A percentile compares a stretch with the other conserved stretches of the same genome.
Conservation (phyloP, 2,329 filamentous ascomycete species). For the Phialophora verrucosa region DNA sequence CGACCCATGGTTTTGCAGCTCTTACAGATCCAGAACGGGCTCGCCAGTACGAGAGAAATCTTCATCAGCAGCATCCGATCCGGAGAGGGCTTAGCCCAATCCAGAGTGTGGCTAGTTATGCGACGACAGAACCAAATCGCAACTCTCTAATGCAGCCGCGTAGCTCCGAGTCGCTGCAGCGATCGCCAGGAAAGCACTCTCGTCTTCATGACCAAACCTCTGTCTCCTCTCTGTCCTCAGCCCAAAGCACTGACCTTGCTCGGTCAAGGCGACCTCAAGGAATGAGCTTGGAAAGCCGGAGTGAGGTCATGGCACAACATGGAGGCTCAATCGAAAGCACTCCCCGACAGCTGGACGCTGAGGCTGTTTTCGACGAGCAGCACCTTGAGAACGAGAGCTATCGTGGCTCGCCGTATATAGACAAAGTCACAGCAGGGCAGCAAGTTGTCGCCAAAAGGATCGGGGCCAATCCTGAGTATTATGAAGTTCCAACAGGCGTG, state of each 20-base stretch:
- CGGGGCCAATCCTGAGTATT: conserved; percentile 75
- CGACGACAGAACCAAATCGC: conserved; percentile 67
- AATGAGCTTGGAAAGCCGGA: conserved; percentile 58
- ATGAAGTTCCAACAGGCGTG: conserved; percentile 73
- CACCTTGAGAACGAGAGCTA: conserved; percentile 66
- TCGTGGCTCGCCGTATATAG: conserved; percentile 59
- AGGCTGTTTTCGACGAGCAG: conserved; percentile 55
- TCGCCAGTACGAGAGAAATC: conserved; percentile 57
- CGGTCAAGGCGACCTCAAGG: conserved; percentile 57
- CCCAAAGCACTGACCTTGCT: conserved; percentile 63
- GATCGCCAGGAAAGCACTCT: conserved; percentile 60
- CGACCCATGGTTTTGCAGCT: conserved; percentile 36
- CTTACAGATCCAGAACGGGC: conserved; percentile 49
- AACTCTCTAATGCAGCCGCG: conserved; percentile 61
- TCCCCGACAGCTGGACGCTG: conserved; percentile 44
- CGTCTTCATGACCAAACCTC: conserved; percentile 52
- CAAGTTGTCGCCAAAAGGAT: conserved; percentile 73
- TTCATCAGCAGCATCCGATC: conserved; percentile 68
- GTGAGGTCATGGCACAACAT: conserved; percentile 56
- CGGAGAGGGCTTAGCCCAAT: conserved; percentile 82
- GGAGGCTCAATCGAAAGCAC: conserved; percentile 30
- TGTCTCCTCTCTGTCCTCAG: conserved; percentile 63
- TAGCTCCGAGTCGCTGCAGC: conserved; percentile 64
- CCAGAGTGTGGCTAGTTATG: conserved; percentile 88
- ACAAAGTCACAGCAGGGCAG: conserved; percentile 67